Evolutionary conservation across 306 rosid genomes (phyloP).

Genomic region (Vigna mungo): DNA sequence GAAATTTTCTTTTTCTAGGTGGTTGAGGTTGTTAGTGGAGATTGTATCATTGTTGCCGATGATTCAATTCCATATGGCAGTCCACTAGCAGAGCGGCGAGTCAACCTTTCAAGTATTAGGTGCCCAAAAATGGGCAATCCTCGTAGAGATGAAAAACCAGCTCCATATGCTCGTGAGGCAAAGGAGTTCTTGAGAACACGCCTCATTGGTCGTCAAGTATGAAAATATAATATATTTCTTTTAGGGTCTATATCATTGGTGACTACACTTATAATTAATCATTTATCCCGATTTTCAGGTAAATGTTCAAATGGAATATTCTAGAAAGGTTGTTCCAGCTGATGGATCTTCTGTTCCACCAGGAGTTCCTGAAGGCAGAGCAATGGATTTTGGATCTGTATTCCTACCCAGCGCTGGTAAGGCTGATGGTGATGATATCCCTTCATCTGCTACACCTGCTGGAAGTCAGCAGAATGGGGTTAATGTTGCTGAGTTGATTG

Average conservation of each 20-base stretch:
- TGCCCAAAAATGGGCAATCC: constrained; percentile 91
- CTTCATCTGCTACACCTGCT: constrained; percentile 52
- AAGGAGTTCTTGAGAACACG: constrained; percentile 88
- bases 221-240: constrained; percentile 23
- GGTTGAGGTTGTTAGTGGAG: constrained; percentile 92
- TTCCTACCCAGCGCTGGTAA: constrained; percentile 57
- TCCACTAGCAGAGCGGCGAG: constrained; percentile 83
- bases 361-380: constrained; percentile 67
- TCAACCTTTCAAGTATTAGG: constrained; percentile 87
- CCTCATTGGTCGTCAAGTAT: constrained; percentile 79
- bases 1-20: constrained; percentile 57
- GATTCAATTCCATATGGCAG: constrained; percentile 76
- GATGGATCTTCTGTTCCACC: constrained; percentile 63
- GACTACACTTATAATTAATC: background rate
- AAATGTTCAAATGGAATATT: constrained; percentile 85
- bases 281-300: constrained; percentile 53
- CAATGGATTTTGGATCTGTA: constrained; percentile 89
- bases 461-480: constrained; percentile 61
- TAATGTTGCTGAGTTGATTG: constrained; percentile 70
- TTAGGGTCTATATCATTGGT: constrained; percentile 19
- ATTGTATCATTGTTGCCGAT: constrained; percentile 81
- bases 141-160: constrained; percentile 87
- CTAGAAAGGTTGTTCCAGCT: constrained; percentile 64
- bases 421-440: constrained; percentile 66
- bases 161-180: constrained; percentile 93